Evolutionary conservation across 1,284 basidiomycete species (phyloP).

Genomic region (Coniferiporia weirii): DNA sequence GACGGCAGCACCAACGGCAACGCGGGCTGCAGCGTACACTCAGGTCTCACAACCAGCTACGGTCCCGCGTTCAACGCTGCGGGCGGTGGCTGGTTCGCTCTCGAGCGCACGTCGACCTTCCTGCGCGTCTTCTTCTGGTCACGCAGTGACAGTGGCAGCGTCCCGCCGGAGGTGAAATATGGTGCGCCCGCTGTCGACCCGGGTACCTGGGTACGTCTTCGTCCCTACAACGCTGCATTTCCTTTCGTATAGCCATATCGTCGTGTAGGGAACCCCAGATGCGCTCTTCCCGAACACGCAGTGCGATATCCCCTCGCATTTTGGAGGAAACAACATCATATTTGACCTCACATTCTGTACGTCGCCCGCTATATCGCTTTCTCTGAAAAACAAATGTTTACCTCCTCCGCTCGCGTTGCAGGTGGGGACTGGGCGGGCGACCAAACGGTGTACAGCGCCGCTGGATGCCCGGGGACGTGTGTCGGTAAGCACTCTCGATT

Average conservation of each 20-base stretch:
- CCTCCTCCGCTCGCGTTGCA: background rate
- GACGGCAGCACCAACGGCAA: slow-evolving; percentile 51
- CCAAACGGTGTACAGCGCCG: background rate
- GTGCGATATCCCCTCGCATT: slow-evolving; percentile 46
- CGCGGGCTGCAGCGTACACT: slow-evolving; percentile 58
- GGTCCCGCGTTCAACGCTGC: slow-evolving; percentile 55
- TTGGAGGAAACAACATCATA: slow-evolving; percentile 55
- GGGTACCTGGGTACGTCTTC: slow-evolving; percentile 38
- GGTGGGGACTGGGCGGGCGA: slow-evolving; percentile 19
- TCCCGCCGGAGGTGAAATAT: slow-evolving; percentile 36
- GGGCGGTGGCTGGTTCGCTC: slow-evolving; percentile 60
- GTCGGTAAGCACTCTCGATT: slow-evolving; percentile 7
- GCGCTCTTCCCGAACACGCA: slow-evolving; percentile 52
- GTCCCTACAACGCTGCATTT: background rate
- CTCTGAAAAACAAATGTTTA: background rate
- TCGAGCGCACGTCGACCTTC: slow-evolving; percentile 51
- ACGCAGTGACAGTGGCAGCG: slow-evolving; percentile 32
- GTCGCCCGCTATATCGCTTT: slow-evolving; percentile 19
- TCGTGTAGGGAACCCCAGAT: slow-evolving; percentile 40
- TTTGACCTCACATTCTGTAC: slow-evolving; percentile 50
- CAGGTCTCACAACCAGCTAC: slow-evolving; percentile 42
- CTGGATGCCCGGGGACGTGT: slow-evolving; percentile 10
- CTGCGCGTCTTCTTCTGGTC: slow-evolving; percentile 56
- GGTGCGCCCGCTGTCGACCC: slow-evolving; percentile 41
- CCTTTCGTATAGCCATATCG: no score